Evolutionary conservation across 176 grass and related monocot genomes (phyloP).

Genomic region (Oryza rufipogon): DNA sequence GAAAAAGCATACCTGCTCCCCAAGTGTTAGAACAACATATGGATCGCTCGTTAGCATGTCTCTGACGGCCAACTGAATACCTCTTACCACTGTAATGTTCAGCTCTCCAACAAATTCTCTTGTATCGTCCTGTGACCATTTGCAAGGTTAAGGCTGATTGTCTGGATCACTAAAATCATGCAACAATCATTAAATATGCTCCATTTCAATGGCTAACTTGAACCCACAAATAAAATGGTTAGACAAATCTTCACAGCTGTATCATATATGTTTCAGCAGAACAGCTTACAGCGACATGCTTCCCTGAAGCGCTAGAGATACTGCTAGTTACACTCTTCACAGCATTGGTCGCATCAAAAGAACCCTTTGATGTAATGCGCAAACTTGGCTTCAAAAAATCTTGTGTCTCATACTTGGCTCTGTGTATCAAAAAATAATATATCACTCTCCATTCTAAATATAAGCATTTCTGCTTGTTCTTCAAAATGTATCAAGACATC

Average conservation of each 20-base stretch:
- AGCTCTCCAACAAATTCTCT: conserved; percentile 83
- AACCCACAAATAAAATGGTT: conserved; percentile 30
- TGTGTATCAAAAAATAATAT: conserved; percentile 41
- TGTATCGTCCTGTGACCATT: conserved; percentile 69
- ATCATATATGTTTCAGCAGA: conserved; percentile 38
- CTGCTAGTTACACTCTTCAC: conserved; percentile 54
- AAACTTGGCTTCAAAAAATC: conserved; percentile 99
- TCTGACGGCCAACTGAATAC: conserved; percentile 77
- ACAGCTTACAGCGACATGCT: conserved; percentile 61
- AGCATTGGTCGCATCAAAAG: conserved; percentile 75
- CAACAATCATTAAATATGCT: conserved; percentile 37
- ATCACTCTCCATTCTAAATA: background rate
- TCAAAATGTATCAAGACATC: too few relatives aligned
- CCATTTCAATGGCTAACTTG: conserved; percentile 29
- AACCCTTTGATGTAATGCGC: conserved; percentile 81
- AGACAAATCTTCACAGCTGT: conserved; percentile 13
- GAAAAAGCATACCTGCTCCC: conserved; percentile 64
- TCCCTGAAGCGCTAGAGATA: conserved; percentile 58
- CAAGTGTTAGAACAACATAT: conserved; percentile 85
- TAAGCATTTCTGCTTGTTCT: too few relatives aligned
- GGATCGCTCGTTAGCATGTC: conserved; percentile 97
- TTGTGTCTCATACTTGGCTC: conserved; percentile 95
- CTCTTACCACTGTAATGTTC: conserved; percentile 85
- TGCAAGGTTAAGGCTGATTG: conserved; percentile 48
- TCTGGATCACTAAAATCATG: conserved; percentile 37